phyloP scores from a whole-genome alignment of 805 yeast genomes.

The Metschnikowia lunata region DNA sequence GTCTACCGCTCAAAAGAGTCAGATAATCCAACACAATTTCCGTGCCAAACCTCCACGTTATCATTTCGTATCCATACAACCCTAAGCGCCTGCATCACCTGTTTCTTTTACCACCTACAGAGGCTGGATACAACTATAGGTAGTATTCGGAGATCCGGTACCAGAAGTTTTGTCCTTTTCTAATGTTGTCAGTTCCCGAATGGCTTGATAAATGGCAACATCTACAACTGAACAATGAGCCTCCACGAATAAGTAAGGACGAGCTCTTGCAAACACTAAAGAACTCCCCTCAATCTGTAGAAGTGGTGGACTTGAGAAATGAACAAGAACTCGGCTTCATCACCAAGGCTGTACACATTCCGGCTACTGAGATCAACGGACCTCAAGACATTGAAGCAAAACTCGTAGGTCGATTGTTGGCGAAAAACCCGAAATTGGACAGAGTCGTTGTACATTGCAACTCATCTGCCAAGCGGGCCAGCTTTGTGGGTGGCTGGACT shows the following conservation, averaged over 20 bases:
- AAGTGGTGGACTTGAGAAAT: constrained; percentile 20
- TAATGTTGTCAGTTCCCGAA: constrained; percentile 10
- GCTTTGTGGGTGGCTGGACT: constrained; percentile 22
- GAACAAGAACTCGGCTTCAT: constrained; percentile 16
- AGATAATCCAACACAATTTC: no score
- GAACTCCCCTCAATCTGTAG: constrained; percentile 8
- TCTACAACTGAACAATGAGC: constrained; percentile 8
- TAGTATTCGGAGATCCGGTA: no score
- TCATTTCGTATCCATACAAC: no score
- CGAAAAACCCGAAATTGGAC: constrained; percentile 10
- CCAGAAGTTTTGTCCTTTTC: no score
- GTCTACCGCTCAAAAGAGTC: no score
- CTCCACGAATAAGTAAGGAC: constrained; percentile 12
- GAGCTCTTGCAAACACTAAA: constrained; percentile 15
- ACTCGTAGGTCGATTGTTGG: constrained; percentile 14
- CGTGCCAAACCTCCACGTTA: no score
- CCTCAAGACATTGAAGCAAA: constrained; percentile 10
- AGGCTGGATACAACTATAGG: no score
- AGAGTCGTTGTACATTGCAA: constrained; percentile 21
- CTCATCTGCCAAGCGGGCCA: constrained; percentile 19
- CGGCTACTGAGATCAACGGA: constrained; percentile 20
- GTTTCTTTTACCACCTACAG: no score
- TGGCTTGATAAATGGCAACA: constrained; percentile 13
- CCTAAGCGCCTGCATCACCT: no score
- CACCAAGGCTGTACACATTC: constrained; percentile 17